Base-by-base conservation (phyloP, 1,139 yeast species). In the Pneumocystis jirovecii region DNA sequence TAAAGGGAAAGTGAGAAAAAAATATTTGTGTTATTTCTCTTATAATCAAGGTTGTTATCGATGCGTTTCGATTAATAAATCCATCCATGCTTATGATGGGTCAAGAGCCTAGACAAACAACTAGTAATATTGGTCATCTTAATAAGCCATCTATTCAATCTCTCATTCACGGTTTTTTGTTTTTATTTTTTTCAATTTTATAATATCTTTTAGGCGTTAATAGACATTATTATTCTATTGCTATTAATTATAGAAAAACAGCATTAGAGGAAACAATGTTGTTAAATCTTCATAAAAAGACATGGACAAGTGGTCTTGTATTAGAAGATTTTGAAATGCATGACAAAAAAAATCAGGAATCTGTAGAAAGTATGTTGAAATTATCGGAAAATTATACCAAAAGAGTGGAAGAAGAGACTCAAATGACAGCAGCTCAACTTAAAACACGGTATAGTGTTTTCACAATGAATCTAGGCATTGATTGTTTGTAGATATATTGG, bases 101-200 rank as follows among this genome's bases (percentile, higher is more conserved):
- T 66, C 96, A 89, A 75, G 99, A 95, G 76, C 97, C 98, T 65
- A 86, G 99, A 74, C 98, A 93, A 76, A 87, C 97, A 25, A 95
- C 98, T 2, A 89, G 97, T 37, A 95, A 93, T 74, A 86, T 91
- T 63, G 98, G 98, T 61, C 89, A 91, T 72, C 82, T 95, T 76
- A 91, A 93, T 77, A 95, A 95, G 75, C 97, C 98, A n/a, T 87
- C 96, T 42, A 91, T 95, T 72, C 97, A 93, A 77, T 97, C 98
- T 0, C 82, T 95, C 74, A 90, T 95, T 70, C 99, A 95, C 74
- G 98, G 98, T 1, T 82, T 50, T 50, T 50, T 12, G 21, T 50
- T 12, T 25, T 50, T 50, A 1, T 19, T 12, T 25, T 50, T 50
- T 25, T 50, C 15, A 1, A 25, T 8, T 50, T 50, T 19, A n/a